Evolutionary conservation across 2,329 filamentous ascomycete species (phyloP).

Genomic region (Curvularia eragrostidis): DNA sequence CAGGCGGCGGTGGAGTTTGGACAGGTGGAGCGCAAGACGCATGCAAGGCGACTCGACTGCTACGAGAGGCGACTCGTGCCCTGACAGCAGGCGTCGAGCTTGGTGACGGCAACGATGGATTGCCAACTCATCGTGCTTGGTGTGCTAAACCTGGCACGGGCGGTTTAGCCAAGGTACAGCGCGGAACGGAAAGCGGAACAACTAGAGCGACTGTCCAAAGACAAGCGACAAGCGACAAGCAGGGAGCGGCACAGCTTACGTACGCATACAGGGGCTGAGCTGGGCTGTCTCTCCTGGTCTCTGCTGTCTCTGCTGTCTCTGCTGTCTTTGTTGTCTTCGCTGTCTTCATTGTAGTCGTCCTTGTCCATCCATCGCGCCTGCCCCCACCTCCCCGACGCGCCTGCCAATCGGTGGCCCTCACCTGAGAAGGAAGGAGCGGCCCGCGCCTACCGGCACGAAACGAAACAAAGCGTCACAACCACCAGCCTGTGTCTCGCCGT

Average conservation of each 20-base stretch:
- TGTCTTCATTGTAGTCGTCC: neutral
- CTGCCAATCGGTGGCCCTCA: constrained; percentile 22
- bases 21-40: constrained; percentile 17
- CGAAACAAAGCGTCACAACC: constrained; percentile 11
- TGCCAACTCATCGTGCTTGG: constrained; percentile 23
- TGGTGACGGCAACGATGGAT: constrained; percentile 19
- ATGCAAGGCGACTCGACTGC: constrained; percentile 22
- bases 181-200: constrained; percentile 15
- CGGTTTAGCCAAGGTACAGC: constrained; percentile 19
- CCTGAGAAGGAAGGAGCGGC: constrained; percentile 17
- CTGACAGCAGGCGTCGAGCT: constrained; percentile 5
- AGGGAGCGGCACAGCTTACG: constrained; percentile 6
- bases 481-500: neutral
- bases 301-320: neutral
- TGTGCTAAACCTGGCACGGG: constrained; percentile 23
- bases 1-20: constrained; percentile 12
- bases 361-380: constrained; percentile 21
- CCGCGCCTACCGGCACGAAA: constrained; percentile 15
- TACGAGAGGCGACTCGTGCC: constrained; percentile 6
- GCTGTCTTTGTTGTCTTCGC: neutral
- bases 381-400: constrained; percentile 11
- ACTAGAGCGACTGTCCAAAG: constrained; percentile 10
- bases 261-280: neutral
- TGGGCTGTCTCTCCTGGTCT: neutral
- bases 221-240: constrained; percentile 7